A percentile compares a stretch with the other conserved stretches of the same genome.
Conservation (phyloP, 140 eudicot genomes). For the Bidens hawaiensis region DNA sequence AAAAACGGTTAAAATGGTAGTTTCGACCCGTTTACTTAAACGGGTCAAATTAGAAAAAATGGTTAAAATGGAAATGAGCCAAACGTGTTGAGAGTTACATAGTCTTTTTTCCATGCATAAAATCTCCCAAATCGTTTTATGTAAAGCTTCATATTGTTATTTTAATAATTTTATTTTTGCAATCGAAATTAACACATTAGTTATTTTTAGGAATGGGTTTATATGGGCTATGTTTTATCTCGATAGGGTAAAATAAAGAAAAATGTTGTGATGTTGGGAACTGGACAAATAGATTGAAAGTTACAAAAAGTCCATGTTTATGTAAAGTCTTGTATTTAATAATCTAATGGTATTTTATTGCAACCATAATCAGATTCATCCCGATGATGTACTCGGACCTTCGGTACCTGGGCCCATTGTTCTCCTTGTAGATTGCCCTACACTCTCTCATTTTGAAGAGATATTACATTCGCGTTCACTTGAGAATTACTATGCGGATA, state of each 20-base stretch:
- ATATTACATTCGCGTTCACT: conserved; percentile 44
- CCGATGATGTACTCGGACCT: conserved; percentile 77
- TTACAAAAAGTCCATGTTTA: too few species aligned
- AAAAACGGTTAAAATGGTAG: too few species aligned
- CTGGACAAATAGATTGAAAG: too few species aligned
- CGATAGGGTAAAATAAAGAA: too few species aligned
- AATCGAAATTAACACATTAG: neutral
- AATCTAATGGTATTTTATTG: too few species aligned
- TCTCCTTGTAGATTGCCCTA: conserved; percentile 84
- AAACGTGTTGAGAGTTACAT: neutral
- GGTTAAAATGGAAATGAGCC: too few species aligned
- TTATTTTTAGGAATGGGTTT: neutral
- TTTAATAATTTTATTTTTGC: neutral
- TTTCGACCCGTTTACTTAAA: neutral
- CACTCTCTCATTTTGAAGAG: conserved; percentile 51
- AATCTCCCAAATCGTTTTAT: neutral
- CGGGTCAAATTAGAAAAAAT: neutral
- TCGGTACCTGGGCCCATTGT: conserved; percentile 80
- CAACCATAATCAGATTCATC: conserved; percentile 58
- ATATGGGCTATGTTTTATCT: neutral
- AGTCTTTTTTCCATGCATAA: neutral
- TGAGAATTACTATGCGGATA: conserved; percentile 41
- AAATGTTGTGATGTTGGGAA: too few species aligned
- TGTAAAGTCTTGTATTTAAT: too few species aligned
- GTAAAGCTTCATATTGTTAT: too few species aligned